Evolutionary conservation across 306 rosid genomes (phyloP).

Genomic region (Trifolium fragiferum): DNA sequence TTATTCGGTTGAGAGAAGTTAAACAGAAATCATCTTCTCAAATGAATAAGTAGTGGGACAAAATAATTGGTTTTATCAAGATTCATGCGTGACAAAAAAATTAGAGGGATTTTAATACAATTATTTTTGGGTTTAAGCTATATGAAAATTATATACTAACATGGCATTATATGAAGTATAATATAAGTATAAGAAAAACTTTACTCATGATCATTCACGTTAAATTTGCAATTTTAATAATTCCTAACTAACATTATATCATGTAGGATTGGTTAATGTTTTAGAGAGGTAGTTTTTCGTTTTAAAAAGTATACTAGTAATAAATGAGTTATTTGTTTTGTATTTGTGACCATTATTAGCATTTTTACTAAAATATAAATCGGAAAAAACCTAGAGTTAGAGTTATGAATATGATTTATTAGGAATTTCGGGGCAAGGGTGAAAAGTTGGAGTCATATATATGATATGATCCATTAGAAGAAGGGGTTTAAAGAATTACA

Average conservation of each 20-base stretch:
- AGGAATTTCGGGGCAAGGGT: too few species aligned
- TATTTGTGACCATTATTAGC: too few species aligned
- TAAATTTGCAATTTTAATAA: neutral
- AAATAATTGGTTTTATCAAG: constrained; percentile 36
- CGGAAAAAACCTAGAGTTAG: too few species aligned
- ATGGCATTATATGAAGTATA: neutral
- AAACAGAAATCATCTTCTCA: constrained; percentile 43
- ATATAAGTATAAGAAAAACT: neutral
- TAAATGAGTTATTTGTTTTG: neutral
- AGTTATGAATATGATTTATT: too few species aligned
- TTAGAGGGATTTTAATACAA: neutral
- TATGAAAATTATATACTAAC: neutral
- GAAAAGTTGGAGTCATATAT: too few species aligned
- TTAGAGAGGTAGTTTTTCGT: neutral
- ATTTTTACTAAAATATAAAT: too few species aligned
- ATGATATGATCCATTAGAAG: too few species aligned
- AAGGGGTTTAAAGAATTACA: too few species aligned
- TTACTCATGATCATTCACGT: constrained; percentile 9
- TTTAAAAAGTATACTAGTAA: neutral
- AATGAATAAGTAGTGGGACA: constrained; percentile 33
- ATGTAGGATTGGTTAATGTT: neutral
- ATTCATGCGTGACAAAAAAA: neutral
- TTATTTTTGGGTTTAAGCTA: neutral
- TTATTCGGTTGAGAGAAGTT: constrained; percentile 47
- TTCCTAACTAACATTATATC: neutral